Base-by-base conservation (phyloP, 1,284 basidiomycete genomes). In the Cerrena zonata region DNA sequence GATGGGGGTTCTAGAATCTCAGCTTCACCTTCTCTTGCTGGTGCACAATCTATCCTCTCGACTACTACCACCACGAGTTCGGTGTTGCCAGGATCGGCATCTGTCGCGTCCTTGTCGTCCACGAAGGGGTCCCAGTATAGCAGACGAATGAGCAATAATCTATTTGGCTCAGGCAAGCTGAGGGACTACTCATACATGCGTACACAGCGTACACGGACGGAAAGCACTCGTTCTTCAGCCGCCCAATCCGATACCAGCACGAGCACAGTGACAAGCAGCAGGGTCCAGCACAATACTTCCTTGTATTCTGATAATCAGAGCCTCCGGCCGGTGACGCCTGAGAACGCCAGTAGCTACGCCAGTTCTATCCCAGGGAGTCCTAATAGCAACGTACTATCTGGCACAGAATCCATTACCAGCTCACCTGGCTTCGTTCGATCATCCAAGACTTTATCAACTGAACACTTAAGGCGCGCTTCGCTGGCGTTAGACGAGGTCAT, bases 121-220 rank as follows among this genome's bases (percentile, higher is more conserved):
- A 42, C 54, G 22, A 63, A 62, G 52, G 56, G 56, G 57, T 62
- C 66, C 23, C 59, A 65, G 30, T 75, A 77, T 36, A 70, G 71
- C 52, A 84, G 85, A 67, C 77, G 88, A 46, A 85, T 86, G 64
- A 89, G 86, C 71, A 90, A 89, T 64, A 89, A 90, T 61, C 70
- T 91, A 47, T 90, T 90, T 58, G 84, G 85, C 40, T 88, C 86
- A n/a, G 81, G 83, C 25, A 76, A 82, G 52, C 75, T 88, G 58
- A 76, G 82, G 49, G 88, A 91, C 63, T 80, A 87, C 61, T 73
- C 74, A 5, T 86, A 89, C 65, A 65, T 86, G 56, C 80, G 83
- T 53, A 77, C 73, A 58, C 72, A 77, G 34, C 56, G 63, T 21
- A 62, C 72, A 12, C 76, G 71, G 43, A 65, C 65, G 49, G 69